phyloP scores from a whole-genome alignment of 2,329 filamentous ascomycete genomes.

The Xylaria sp. region DNA sequence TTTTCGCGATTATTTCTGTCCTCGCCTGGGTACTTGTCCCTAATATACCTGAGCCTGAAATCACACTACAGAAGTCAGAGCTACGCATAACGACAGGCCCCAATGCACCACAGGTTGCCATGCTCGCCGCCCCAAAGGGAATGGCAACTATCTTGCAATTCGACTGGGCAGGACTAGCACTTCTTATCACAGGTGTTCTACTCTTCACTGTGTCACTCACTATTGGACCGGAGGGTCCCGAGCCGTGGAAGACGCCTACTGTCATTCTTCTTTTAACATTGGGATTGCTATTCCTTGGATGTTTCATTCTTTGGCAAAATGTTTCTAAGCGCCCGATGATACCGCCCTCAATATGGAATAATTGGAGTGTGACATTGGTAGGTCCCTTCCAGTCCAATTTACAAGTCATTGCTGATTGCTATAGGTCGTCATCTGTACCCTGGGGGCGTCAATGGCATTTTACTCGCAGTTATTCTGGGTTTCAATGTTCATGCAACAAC shows the following conservation, averaged over 20 bases:
- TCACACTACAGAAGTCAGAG: slow-evolving; percentile 34
- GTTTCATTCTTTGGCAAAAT: slow-evolving; percentile 49
- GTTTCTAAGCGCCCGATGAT: slow-evolving; percentile 49
- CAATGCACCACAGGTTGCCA: slow-evolving; percentile 39
- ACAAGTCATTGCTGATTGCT: slow-evolving; percentile 24
- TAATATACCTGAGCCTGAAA: slow-evolving; percentile 41
- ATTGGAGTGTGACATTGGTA: slow-evolving; percentile 47
- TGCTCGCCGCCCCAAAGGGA: slow-evolving; percentile 33
- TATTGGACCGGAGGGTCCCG: slow-evolving; percentile 47
- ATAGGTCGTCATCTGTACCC: slow-evolving; percentile 45
- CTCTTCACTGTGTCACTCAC: slow-evolving; percentile 48
- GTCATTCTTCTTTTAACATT: slow-evolving; percentile 48
- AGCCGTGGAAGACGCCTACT: slow-evolving; percentile 50
- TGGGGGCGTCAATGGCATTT: slow-evolving; percentile 49
- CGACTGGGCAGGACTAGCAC: slow-evolving; percentile 47
- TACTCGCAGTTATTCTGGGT: slow-evolving; percentile 51
- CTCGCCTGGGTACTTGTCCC: slow-evolving; percentile 47
- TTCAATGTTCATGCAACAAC: slow-evolving; percentile 50
- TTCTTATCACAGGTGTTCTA: slow-evolving; percentile 47
- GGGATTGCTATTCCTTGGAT: slow-evolving; percentile 46
- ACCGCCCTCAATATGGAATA: slow-evolving; percentile 47
- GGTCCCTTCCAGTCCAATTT: slow-evolving; percentile 6
- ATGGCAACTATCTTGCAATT: slow-evolving; percentile 41
- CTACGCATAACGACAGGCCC: slow-evolving; percentile 36
- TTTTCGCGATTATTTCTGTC: slow-evolving; percentile 45